Evolutionary conservation across 495 filamentous ascomycete species (phyloP).

Genomic region (Polyplosphaeria fusca): DNA sequence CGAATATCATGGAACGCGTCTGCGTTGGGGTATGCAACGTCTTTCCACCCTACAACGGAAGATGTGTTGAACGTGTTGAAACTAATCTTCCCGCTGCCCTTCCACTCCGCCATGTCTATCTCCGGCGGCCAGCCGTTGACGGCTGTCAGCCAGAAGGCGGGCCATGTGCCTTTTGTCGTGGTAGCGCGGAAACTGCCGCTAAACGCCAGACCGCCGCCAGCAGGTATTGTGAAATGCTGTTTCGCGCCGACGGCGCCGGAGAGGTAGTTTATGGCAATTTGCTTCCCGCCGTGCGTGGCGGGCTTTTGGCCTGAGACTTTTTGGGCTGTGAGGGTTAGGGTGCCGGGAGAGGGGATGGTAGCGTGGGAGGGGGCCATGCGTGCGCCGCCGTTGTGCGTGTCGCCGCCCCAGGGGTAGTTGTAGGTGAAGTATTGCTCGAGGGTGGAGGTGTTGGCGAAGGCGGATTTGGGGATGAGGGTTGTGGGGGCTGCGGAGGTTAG

Average conservation of each 20-base stretch:
- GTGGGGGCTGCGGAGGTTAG: conserved; percentile 1
- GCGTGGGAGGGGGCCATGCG: conserved; percentile 49
- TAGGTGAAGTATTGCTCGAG: conserved; percentile 54
- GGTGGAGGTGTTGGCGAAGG: conserved; percentile 50
- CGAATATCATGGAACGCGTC: conserved; percentile 51
- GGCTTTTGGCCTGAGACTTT: conserved; percentile 44
- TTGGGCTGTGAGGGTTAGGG: conserved; percentile 48
- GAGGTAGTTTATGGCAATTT: conserved; percentile 54
- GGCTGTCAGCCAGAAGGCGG: conserved; percentile 43
- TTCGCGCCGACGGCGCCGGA: conserved; percentile 51
- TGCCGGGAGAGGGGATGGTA: conserved; percentile 33
- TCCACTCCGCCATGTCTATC: conserved; percentile 63
- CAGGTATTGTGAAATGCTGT: conserved; percentile 38
- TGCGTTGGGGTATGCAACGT: conserved; percentile 50
- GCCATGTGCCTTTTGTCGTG: conserved; percentile 54
- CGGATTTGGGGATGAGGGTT: conserved; percentile 53
- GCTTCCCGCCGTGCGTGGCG: conserved; percentile 45
- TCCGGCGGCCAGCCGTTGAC: conserved; percentile 46
- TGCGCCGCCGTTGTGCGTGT: conserved; percentile 55
- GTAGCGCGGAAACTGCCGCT: conserved; percentile 52
- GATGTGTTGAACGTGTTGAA: conserved; percentile 63
- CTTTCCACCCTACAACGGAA: conserved; percentile 45
- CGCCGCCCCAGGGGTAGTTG: conserved; percentile 48
- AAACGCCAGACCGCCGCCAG: conserved; percentile 53
- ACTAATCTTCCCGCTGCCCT: conserved; percentile 57